A percentile compares a stretch with the other conserved stretches of the same genome.
These are phyloP conservation scores for Scytalidium sp. DNA, from an alignment of 2,329 filamentous ascomycete genomes.

Conservation along the genomic window DNA sequence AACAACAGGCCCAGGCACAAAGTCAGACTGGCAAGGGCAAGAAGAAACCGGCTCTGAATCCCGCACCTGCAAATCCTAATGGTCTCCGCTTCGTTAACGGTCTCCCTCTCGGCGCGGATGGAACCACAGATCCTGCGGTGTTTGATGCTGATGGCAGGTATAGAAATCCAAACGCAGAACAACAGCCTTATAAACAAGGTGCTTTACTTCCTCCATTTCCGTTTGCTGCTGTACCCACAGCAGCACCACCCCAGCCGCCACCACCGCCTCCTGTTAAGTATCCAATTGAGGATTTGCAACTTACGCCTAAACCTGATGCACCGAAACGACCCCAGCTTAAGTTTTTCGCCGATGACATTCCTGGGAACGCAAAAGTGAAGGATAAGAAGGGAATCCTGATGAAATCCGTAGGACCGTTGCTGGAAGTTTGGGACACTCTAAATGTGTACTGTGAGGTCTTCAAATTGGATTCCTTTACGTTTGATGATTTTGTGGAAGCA, in stretches of 20 bases:
- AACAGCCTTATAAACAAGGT: not conserved
- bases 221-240: slow-evolving; percentile 39
- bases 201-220: not conserved
- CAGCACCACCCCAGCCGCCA: slow-evolving; percentile 51
- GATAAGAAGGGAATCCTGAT: slow-evolving; percentile 65
- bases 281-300: slow-evolving; percentile 89
- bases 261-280: slow-evolving; percentile 82
- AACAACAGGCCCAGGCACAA: slow-evolving; percentile 36
- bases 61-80: slow-evolving; percentile 20
- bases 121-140: not conserved
- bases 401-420: slow-evolving; percentile 77
- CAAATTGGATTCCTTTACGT: slow-evolving; percentile 92
- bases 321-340: slow-evolving; percentile 70
- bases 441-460: slow-evolving; percentile 98
- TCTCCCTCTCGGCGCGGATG: not conserved
- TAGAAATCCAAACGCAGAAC: not conserved
- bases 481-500: slow-evolving; percentile 91
- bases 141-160: not conserved
- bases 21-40: slow-evolving; percentile 35
- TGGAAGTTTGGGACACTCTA: slow-evolving; percentile 94
- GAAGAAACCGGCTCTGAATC: slow-evolving; percentile 31
- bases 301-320: slow-evolving; percentile 63
- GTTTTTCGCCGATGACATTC: slow-evolving; percentile 68
- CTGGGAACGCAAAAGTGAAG: slow-evolving; percentile 40
- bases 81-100: slow-evolving; percentile 16